Evolutionary conservation across 495 filamentous ascomycete species (phyloP).

Genomic region (Rhizodiscina lignyota): DNA sequence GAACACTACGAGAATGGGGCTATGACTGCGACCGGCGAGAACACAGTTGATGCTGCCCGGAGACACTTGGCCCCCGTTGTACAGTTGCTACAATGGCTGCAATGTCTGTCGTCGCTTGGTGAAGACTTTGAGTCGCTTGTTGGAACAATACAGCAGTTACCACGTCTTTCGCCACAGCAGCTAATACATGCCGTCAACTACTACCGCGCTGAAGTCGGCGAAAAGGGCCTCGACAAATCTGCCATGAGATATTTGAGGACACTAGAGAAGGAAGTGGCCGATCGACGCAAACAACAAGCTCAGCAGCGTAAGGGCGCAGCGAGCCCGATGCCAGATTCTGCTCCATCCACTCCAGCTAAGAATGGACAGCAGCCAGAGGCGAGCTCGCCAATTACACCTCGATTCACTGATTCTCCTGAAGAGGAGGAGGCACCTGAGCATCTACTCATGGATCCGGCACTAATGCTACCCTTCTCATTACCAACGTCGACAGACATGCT

Average conservation of each 20-base stretch:
- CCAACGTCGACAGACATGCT: constrained; percentile 97
- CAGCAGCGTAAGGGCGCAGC: constrained; percentile 21
- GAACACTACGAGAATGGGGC: constrained; percentile 93
- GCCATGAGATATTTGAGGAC: constrained; percentile 73
- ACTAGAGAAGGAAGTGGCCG: constrained; percentile 54
- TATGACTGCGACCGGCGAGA: constrained; percentile 72
- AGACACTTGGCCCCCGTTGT: constrained; percentile 80
- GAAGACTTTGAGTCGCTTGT: constrained; percentile 79
- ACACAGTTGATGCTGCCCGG: constrained; percentile 62
- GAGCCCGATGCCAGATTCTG: constrained; percentile 7
- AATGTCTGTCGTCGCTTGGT: constrained; percentile 91
- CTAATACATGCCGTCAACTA: constrained; percentile 85
- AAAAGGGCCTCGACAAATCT: constrained; percentile 73
- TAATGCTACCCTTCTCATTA: constrained; percentile 87
- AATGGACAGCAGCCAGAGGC: neutral
- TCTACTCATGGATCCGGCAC: constrained; percentile 69
- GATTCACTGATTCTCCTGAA: constrained; percentile 11
- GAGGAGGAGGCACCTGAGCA: constrained; percentile 46
- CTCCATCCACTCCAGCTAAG: neutral
- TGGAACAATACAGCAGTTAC: constrained; percentile 73
- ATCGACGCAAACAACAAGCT: constrained; percentile 29
- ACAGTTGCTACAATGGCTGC: constrained; percentile 92
- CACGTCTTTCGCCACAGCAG: constrained; percentile 68
- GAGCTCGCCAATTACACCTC: constrained; percentile 1
- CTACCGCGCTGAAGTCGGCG: constrained; percentile 87